Conservation (phyloP, 2,329 filamentous ascomycete species). For the Gliomastix tumulicola region DNA sequence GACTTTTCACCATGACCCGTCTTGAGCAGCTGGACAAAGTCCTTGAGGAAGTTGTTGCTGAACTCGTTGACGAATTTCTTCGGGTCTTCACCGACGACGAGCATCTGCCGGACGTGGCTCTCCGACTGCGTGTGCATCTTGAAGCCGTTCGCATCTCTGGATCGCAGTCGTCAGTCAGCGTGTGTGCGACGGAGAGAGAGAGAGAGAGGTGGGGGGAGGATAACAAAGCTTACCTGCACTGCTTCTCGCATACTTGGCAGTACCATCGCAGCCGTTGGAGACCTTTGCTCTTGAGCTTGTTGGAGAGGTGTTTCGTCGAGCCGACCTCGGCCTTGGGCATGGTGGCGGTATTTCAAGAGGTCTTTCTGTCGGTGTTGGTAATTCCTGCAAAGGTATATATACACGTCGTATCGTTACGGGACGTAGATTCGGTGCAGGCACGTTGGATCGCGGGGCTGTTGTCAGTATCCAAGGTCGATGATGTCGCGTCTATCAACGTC, state of each 20-base stretch:
- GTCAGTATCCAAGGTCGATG: no score
- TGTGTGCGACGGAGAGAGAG: background rate
- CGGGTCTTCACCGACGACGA: conserved; percentile 79
- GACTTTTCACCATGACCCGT: conserved; percentile 88
- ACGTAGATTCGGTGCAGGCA: no score
- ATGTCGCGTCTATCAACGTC: no score
- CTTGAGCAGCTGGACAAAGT: conserved; percentile 70
- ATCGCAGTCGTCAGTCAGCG: conserved; percentile 14
- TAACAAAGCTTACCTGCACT: background rate
- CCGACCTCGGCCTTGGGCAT: conserved; percentile 94
- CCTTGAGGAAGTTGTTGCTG: conserved; percentile 71
- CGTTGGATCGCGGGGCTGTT: no score
- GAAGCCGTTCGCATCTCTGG: conserved; percentile 81
- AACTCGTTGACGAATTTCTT: conserved; percentile 79
- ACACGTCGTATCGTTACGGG: no score
- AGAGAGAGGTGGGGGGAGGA: background rate
- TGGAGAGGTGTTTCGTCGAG: conserved; percentile 81
- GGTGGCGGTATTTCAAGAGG: no score
- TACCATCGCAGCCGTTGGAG: conserved; percentile 84
- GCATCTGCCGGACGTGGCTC: conserved; percentile 82
- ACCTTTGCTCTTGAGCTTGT: conserved; percentile 81
- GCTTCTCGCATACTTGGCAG: conserved; percentile 69
- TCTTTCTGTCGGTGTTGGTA: no score
- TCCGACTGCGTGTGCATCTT: conserved; percentile 84
- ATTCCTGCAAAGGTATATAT: background rate